These are phyloP conservation scores for Datura wrightii DNA, from an alignment of 257 asterid species.

Conservation along the genomic window DNA sequence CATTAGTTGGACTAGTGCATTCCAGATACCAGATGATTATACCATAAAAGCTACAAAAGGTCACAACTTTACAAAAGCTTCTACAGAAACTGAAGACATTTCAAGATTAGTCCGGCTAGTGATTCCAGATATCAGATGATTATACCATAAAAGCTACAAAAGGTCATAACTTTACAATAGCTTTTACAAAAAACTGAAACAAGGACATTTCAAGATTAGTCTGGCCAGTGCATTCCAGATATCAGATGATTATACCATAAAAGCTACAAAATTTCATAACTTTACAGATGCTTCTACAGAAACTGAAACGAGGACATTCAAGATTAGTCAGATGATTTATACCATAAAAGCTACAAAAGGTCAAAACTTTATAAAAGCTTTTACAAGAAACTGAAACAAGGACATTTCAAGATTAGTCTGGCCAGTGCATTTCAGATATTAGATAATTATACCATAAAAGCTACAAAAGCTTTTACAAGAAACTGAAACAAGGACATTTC, in stretches of 20 bases:
- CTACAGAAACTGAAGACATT: conserved; percentile 44
- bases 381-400: conserved; percentile 45
- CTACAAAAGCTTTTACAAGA: conserved; percentile 45
- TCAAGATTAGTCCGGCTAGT: neutral
- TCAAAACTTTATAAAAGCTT: conserved; percentile 42
- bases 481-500: conserved; percentile 41
- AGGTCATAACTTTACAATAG: neutral
- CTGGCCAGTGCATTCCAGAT: neutral
- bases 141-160: conserved; percentile 42
- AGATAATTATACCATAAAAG: conserved; percentile 35
- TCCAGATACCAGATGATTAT: neutral
- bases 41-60: neutral
- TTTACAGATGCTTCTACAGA: conserved; percentile 48
- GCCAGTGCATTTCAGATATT: neutral
- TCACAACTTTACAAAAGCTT: conserved; percentile 42
- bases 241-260: neutral
- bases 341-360: neutral
- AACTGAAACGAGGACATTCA: conserved; percentile 41
- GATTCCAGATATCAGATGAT: neutral
- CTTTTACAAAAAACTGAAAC: conserved; percentile 47
- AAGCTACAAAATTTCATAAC: neutral
- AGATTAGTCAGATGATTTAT: neutral
- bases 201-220: conserved; percentile 4
- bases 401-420: neutral
- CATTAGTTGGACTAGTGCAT: neutral